A percentile compares a stretch with the other conserved stretches of the same genome.
Evolutionary conservation across 805 yeast species (phyloP).

Genomic region (Kazachstania africana): DNA sequence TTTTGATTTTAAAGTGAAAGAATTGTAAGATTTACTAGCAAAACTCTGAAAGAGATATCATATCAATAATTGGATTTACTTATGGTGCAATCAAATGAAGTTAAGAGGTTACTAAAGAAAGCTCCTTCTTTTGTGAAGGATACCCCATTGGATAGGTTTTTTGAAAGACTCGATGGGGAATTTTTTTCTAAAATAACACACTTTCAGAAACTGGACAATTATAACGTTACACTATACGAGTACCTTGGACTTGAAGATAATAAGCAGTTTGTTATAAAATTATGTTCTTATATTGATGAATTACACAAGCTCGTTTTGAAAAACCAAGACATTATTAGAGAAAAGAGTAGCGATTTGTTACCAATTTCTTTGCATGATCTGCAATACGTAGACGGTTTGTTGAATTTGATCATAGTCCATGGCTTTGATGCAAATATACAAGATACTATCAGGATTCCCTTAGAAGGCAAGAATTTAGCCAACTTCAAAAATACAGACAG

Average conservation of each 20-base stretch:
- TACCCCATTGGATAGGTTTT: constrained; percentile 26
- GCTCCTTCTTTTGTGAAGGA: constrained; percentile 24
- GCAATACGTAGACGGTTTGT: constrained; percentile 53
- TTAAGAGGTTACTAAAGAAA: no score
- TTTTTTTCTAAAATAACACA: constrained; percentile 8
- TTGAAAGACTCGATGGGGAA: constrained; percentile 11
- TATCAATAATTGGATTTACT: no score
- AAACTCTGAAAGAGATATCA: no score
- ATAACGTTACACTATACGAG: constrained; percentile 6
- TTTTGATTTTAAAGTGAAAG: no score
- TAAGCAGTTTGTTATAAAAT: constrained; percentile 9
- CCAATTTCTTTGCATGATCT: constrained; percentile 79
- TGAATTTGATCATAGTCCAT: constrained; percentile 53
- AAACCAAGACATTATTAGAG: constrained; percentile 4
- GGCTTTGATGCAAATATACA: constrained; percentile 61
- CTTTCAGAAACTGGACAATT: background rate
- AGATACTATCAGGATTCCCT: constrained; percentile 47
- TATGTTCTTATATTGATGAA: constrained; percentile 8
- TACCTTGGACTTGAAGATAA: constrained; percentile 8
- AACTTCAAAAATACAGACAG: constrained; percentile 29
- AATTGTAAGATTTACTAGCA: no score
- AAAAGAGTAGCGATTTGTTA: constrained; percentile 23
- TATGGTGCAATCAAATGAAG: no score
- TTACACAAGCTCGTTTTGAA: constrained; percentile 7
- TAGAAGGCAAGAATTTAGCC: constrained; percentile 46